These are phyloP conservation scores for Orobanche coerulescens DNA, from an alignment of 257 asterid species.

Conservation along the genomic window DNA sequence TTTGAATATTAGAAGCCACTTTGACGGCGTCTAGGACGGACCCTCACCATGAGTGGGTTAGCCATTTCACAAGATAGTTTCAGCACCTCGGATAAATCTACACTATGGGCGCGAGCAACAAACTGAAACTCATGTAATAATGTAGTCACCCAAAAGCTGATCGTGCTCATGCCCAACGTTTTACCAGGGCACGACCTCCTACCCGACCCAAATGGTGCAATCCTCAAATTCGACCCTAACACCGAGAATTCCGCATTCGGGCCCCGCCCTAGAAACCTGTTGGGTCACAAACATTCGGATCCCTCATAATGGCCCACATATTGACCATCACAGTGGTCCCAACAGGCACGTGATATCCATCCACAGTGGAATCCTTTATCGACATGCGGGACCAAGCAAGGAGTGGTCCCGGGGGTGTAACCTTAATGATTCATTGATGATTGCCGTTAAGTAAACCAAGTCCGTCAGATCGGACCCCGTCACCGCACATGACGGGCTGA, in stretches of 20 bases:
- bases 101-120: background rate
- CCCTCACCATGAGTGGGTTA: conserved; percentile 44
- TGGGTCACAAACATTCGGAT: conserved; percentile 59
- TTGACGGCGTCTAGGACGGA: conserved; percentile 41
- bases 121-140: conserved; percentile 54
- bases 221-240: conserved; percentile 57
- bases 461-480: conserved; percentile 46
- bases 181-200: conserved; percentile 80
- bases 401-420: conserved; percentile 93
- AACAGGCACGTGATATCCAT: conserved; percentile 56
- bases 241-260: conserved; percentile 24
- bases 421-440: conserved; percentile 66
- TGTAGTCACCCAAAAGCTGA: conserved; percentile 58
- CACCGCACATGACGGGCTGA: conserved; percentile 41
- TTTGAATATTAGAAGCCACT: too few species aligned
- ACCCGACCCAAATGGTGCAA: conserved; percentile 87
- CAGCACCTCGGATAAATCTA: conserved; percentile 45
- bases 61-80: conserved; percentile 71
- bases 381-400: conserved; percentile 83
- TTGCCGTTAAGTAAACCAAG: conserved; percentile 51
- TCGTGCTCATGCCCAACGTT: conserved; percentile 49
- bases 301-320: conserved; percentile 89
- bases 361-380: conserved; percentile 42
- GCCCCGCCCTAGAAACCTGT: conserved; percentile 33
- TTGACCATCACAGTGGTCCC: conserved; percentile 85